These are phyloP conservation scores for Groenewaldozyma tartarivorans DNA, from an alignment of 805 yeast genomes.

Conservation along the genomic window DNA sequence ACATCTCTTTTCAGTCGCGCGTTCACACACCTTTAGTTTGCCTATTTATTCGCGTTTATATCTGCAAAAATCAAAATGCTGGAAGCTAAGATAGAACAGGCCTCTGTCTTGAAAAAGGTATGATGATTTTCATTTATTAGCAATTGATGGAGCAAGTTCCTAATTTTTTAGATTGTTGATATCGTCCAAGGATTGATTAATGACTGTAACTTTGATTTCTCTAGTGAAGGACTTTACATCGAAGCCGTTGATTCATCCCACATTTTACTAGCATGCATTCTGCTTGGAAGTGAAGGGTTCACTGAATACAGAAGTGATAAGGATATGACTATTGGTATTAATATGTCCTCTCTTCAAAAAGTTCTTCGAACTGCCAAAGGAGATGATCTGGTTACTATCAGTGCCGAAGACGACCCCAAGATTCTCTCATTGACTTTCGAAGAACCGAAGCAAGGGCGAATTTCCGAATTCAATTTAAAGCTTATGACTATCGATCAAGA, in stretches of 20 bases:
- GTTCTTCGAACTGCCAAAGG: slow-evolving; percentile 86
- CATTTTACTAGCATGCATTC: slow-evolving; percentile 79
- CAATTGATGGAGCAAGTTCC: background rate
- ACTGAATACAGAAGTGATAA: slow-evolving; percentile 92
- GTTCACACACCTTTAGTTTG: too few relatives aligned
- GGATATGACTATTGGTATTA: slow-evolving; percentile 84
- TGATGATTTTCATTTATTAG: slow-evolving; percentile 11
- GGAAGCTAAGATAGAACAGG: slow-evolving; percentile 95
- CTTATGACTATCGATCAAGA: slow-evolving; percentile 96
- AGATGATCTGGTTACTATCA: slow-evolving; percentile 76
- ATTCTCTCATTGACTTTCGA: slow-evolving; percentile 74
- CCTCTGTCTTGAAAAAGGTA: slow-evolving; percentile 76
- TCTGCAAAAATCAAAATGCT: slow-evolving; percentile 57
- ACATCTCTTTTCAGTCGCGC: too few relatives aligned
- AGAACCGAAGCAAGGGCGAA: slow-evolving; percentile 82
- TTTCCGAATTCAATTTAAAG: slow-evolving; percentile 83
- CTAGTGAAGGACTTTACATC: slow-evolving; percentile 88
- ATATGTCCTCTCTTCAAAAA: slow-evolving; percentile 77
- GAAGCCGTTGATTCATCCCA: slow-evolving; percentile 98
- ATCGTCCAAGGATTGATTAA: slow-evolving; percentile 91
- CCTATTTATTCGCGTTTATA: too few relatives aligned
- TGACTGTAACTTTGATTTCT: slow-evolving; percentile 92
- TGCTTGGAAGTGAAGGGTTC: slow-evolving; percentile 83
- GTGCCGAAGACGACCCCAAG: slow-evolving; percentile 86
- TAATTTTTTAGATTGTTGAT: slow-evolving; percentile 55